Percentiles rank a stretch among this genome's conserved stretches.
Evolutionary conservation across 2,329 filamentous ascomycete genomes (phyloP).

Genomic region (Diaporthe ampelina): DNA sequence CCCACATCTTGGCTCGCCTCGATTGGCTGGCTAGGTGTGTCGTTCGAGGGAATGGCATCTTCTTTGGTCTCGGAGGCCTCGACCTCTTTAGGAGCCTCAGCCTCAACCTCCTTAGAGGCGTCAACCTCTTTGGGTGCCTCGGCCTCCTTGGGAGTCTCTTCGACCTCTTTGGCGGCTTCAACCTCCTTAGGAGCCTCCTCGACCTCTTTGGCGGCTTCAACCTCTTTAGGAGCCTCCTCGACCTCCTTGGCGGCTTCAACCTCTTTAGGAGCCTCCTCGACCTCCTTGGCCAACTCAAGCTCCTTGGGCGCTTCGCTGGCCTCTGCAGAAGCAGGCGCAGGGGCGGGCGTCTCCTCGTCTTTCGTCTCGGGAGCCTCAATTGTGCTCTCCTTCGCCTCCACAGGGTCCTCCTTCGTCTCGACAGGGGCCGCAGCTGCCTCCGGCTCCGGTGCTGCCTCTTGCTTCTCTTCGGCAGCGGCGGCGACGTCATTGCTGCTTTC

Average conservation of each 20-base stretch:
- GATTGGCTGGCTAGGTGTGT: not conserved
- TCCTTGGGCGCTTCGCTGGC: not conserved
- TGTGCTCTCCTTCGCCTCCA: not conserved
- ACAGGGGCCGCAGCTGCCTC: not conserved
- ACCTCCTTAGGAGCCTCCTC: not conserved
- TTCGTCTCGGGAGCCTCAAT: conserved; percentile 4
- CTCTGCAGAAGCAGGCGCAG: not conserved
- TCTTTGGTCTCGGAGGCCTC: conserved; percentile 31
- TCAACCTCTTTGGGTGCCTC: conserved; percentile 29
- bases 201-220: not conserved
- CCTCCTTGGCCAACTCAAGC: too few species aligned
- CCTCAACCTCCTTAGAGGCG: not conserved
- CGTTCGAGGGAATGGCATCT: not conserved
- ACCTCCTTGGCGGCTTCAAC: not conserved
- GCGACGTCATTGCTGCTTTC: not conserved
- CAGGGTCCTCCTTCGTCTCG: not conserved
- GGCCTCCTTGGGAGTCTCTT: not conserved
- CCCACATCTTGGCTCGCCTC: not conserved
- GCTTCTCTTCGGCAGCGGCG: conserved; percentile 1
- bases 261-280: not conserved
- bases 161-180: not conserved
- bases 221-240: not conserved
- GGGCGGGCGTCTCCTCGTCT: conserved; percentile 10
- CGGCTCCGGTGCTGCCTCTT: conserved; percentile 11
- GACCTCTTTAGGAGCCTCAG: conserved; percentile 28